Evolutionary conservation across 1,284 basidiomycete genomes (phyloP), one percentile per base, ranked within the genome.

Genomic region (Calocybe gambosa): DNA sequence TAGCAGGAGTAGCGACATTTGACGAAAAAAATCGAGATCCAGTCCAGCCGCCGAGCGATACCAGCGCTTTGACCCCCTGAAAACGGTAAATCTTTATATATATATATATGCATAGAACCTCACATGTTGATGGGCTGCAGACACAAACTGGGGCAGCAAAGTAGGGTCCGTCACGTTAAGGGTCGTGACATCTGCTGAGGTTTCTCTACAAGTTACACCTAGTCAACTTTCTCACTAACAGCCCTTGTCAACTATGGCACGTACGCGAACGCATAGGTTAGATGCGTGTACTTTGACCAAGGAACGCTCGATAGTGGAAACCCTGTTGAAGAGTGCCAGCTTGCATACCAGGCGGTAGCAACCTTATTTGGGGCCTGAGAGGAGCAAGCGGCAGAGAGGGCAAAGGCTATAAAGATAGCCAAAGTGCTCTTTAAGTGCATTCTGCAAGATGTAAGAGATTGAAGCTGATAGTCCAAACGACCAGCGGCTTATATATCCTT

Each of bases 21-120:
- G 77, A 69, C 1, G 92, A 95, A 67, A 86, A 96, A 66, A 69
- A 85, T 38, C 64, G 61, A 1, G 85, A 86, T 28, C 90, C 92
- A 4, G 80, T 80, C 92, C 92, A 96, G 21, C 93, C 93, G 43
- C 93, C 93, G 38, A 96, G 74, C 34, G 89, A 89, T 28, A 94
- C 69, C 39, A 86, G 62, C 9, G 92, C 85, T 55, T 78, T 76
- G 36, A 92, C 88, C 37, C 74, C 71, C 69, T 78, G 56, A 42
- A 46, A 42, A 31, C 15, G 15, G 15, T 15, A 16, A 26, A 10
- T 26, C 5, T 5, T 26, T 10, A 26, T 5, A 26, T 5, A 26
- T 34, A 34, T 3, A 2, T 34, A 8, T 3, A 16, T n/a, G 15
- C n/a, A 16, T 16, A 13, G 10, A 7, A 25, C 73, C 51, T 55